Percentiles rank a stretch among this genome's conserved stretches.
phyloP scores from a whole-genome alignment of 2,329 filamentous ascomycete species.

The Alternaria consortialis region DNA sequence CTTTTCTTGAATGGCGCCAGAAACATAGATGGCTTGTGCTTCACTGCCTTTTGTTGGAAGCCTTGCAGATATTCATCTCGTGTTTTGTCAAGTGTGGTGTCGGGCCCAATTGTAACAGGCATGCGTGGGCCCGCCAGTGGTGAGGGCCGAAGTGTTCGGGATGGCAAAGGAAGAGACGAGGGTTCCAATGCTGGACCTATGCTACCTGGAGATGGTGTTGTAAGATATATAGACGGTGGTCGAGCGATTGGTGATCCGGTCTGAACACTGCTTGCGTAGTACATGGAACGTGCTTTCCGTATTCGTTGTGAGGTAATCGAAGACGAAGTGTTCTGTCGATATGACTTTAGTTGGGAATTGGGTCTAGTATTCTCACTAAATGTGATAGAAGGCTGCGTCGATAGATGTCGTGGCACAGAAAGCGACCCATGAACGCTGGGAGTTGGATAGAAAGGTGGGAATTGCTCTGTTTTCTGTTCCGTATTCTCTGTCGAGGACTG shows the following conservation, averaged over 20 bases:
- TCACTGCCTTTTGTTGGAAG: slow-evolving; percentile 53
- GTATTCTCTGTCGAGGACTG: slow-evolving; percentile 17
- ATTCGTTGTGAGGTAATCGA: slow-evolving; percentile 47
- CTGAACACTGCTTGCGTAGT: slow-evolving; percentile 50
- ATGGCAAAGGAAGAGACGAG: slow-evolving; percentile 1
- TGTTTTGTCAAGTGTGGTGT: slow-evolving; percentile 44
- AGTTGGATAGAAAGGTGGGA: slow-evolving; percentile 30
- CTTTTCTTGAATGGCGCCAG: slow-evolving; percentile 57
- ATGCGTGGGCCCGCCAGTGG: slow-evolving; percentile 35
- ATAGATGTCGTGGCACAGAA: slow-evolving; percentile 21
- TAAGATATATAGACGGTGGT: slow-evolving; percentile 45
- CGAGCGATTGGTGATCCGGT: slow-evolving; percentile 49
- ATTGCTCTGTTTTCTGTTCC: slow-evolving; percentile 27
- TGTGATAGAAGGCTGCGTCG: slow-evolving; percentile 33
- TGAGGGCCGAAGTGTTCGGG: slow-evolving; percentile 24
- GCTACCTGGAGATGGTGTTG: slow-evolving; percentile 28
- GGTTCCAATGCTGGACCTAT: slow-evolving; percentile 16
- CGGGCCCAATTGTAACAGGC: slow-evolving; percentile 34
- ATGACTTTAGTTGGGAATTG: slow-evolving; percentile 34
- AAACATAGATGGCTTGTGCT: slow-evolving; percentile 56
- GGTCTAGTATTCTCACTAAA: slow-evolving; percentile 39
- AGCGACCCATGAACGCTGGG: slow-evolving; percentile 17
- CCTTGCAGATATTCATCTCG: slow-evolving; percentile 54
- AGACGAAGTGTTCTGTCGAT: slow-evolving; percentile 35
- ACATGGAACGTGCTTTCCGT: slow-evolving; percentile 51